These are phyloP conservation scores for Paramecium sexaurelia DNA, from an alignment of 73 alveolate species.

Conservation along the genomic window DNA sequence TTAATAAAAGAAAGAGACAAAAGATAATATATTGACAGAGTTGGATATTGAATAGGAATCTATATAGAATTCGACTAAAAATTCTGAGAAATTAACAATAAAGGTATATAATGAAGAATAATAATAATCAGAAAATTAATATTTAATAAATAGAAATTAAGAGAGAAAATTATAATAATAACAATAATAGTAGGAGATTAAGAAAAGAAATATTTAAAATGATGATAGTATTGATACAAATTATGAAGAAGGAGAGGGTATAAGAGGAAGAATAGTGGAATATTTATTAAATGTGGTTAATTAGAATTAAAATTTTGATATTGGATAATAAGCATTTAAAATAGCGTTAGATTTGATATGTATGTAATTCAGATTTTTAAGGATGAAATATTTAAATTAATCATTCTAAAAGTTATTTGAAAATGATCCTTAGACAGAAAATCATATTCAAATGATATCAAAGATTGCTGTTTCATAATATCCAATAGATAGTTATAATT, in stretches of 20 bases:
- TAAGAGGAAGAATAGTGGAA: constrained; percentile 48
- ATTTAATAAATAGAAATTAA: neutral
- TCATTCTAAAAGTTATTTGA: constrained; percentile 24
- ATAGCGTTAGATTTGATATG: constrained; percentile 19
- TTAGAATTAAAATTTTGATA: neutral
- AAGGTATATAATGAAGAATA: constrained; percentile 19
- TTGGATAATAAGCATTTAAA: constrained; percentile 44
- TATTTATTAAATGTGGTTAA: neutral
- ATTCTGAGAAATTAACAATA: neutral
- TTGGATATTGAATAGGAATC: constrained; percentile 12
- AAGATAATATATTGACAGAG: neutral
- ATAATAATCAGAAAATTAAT: constrained; percentile 21
- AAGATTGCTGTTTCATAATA: neutral
- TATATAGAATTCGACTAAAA: neutral
- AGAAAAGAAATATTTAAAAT: neutral
- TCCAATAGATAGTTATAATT: neutral
- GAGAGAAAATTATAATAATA: neutral
- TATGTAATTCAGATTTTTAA: constrained; percentile 19
- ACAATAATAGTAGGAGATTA: neutral
- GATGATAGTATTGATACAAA: constrained; percentile 26
- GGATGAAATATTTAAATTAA: neutral
- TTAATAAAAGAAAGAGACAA: neutral
- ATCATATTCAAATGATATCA: neutral
- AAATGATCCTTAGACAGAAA: neutral
- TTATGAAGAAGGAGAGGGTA: constrained; percentile 44